Conservation (phyloP, 2,329 filamentous ascomycete genomes). For the Hawksworthiomyces lignivorus region DNA sequence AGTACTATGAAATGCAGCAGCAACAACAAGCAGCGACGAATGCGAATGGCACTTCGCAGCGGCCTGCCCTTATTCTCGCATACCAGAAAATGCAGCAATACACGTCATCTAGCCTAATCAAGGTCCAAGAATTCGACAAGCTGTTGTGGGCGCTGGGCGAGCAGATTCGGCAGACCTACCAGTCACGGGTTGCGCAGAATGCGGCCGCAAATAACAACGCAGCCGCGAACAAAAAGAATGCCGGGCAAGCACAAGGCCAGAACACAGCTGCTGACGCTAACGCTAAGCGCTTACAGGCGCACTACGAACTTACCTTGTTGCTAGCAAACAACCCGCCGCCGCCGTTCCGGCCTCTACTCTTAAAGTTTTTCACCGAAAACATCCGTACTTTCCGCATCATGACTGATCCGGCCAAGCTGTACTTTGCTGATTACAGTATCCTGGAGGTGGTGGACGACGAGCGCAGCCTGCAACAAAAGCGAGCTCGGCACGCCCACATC, state of each 20-base stretch:
- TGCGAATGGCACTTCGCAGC: neutral
- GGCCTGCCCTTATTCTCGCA: conserved; percentile 43
- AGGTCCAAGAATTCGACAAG: conserved; percentile 54
- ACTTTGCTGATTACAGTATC: conserved; percentile 64
- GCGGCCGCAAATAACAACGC: conserved; percentile 1
- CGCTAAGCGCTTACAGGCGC: conserved; percentile 38
- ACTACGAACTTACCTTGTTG: conserved; percentile 46
- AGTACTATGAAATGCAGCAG: conserved; percentile 39
- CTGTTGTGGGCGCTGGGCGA: conserved; percentile 43
- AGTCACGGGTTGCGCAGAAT: conserved; percentile 35
- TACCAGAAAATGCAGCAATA: conserved; percentile 48
- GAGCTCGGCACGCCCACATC: conserved; percentile 32
- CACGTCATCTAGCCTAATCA: conserved; percentile 45
- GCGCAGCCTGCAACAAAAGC: conserved; percentile 34
- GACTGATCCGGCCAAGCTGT: conserved; percentile 59
- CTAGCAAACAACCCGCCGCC: conserved; percentile 38
- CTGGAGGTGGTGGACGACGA: conserved; percentile 57
- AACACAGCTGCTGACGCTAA: conserved; percentile 30
- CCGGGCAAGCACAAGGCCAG: conserved; percentile 27
- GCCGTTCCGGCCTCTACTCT: conserved; percentile 49
- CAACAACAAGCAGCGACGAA: conserved; percentile 25
- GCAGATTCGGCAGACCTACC: conserved; percentile 46
- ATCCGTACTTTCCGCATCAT: conserved; percentile 50
- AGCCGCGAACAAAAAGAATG: conserved; percentile 11
- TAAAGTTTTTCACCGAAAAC: conserved; percentile 54